These are phyloP conservation scores for Candida freyschussii DNA, from an alignment of 1,139 yeast species.

Conservation along the genomic window DNA sequence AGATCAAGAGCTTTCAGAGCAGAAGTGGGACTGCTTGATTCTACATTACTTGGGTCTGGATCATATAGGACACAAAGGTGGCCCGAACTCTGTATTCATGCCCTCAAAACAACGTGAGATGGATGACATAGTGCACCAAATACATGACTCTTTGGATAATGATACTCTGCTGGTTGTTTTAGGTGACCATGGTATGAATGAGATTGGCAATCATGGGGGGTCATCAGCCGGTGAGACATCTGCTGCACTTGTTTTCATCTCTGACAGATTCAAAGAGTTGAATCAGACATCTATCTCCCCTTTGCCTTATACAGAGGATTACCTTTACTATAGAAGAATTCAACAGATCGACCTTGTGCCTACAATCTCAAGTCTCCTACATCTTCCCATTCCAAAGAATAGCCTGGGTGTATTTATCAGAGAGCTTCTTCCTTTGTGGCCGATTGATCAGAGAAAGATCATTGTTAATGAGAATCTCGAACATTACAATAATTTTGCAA, in stretches of 20 bases:
- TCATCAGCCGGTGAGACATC: conserved; percentile 89
- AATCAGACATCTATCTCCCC: conserved; percentile 27
- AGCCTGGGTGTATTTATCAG: conserved; percentile 70
- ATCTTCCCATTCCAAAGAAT: conserved; percentile 82
- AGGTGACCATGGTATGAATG: conserved; percentile 97
- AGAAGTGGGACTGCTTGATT: conserved; percentile 78
- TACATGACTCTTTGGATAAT: conserved; percentile 49
- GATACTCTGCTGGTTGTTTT: conserved; percentile 66
- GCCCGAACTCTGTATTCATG: conserved; percentile 80
- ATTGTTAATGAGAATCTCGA: conserved; percentile 53
- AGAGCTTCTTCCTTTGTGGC: conserved; percentile 52
- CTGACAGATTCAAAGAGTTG: conserved; percentile 47
- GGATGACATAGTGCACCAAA: conserved; percentile 57
- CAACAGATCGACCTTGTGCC: conserved; percentile 91
- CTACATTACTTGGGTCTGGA: conserved; percentile 91
- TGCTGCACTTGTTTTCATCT: conserved; percentile 68
- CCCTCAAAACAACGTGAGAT: conserved; percentile 75
- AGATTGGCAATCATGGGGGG: conserved; percentile 90
- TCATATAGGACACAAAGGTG: conserved; percentile 97
- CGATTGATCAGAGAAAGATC: conserved; percentile 32
- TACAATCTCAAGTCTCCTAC: conserved; percentile 65
- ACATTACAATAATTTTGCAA: conserved; percentile 44
- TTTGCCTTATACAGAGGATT: conserved; percentile 44
- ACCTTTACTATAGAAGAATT: conserved; percentile 46
- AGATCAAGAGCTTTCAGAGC: conserved; percentile 41